Percentiles rank a stretch among this genome's conserved stretches.
These are phyloP conservation scores for Colletotrichum magnum DNA, from an alignment of 2,329 filamentous ascomycete genomes.

Conservation along the genomic window DNA sequence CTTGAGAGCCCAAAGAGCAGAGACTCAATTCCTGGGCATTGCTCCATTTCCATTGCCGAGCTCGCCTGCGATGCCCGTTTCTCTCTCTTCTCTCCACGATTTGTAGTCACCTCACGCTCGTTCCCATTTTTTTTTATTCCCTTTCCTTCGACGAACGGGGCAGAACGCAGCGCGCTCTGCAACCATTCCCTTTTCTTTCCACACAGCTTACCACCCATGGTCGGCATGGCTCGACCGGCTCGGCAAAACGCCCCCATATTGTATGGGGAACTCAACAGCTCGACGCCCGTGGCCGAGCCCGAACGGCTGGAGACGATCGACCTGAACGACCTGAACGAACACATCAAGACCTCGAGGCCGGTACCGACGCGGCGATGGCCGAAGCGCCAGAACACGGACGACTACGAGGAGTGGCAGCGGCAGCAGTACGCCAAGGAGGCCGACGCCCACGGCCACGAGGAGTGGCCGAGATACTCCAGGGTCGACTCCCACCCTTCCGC, in stretches of 20 bases:
- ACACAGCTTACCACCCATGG: background rate
- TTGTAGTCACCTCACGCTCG: background rate
- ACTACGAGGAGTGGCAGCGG: slow-evolving; percentile 7
- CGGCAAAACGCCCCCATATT: background rate
- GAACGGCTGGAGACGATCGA: slow-evolving; percentile 17
- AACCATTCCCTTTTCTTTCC: background rate
- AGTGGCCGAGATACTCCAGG: slow-evolving; percentile 3
- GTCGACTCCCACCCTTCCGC: background rate
- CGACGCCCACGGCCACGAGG: background rate
- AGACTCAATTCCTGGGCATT: background rate
- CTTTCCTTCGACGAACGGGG: background rate
- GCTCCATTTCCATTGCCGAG: background rate
- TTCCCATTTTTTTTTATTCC: background rate
- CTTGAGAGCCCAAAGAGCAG: background rate
- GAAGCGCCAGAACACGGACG: background rate
- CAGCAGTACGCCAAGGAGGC: slow-evolving; percentile 1
- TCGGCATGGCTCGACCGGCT: slow-evolving; percentile 14
- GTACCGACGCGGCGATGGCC: background rate
- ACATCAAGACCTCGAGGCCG: slow-evolving; percentile 1
- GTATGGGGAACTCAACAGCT: slow-evolving; percentile 11
- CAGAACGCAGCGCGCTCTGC: background rate
- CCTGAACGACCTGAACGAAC: slow-evolving; percentile 19
- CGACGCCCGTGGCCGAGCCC: background rate
- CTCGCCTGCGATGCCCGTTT: background rate
- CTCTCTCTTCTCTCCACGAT: background rate